phyloP scores from a whole-genome alignment of 805 yeast genomes.

The Kuraishia hungarica region DNA sequence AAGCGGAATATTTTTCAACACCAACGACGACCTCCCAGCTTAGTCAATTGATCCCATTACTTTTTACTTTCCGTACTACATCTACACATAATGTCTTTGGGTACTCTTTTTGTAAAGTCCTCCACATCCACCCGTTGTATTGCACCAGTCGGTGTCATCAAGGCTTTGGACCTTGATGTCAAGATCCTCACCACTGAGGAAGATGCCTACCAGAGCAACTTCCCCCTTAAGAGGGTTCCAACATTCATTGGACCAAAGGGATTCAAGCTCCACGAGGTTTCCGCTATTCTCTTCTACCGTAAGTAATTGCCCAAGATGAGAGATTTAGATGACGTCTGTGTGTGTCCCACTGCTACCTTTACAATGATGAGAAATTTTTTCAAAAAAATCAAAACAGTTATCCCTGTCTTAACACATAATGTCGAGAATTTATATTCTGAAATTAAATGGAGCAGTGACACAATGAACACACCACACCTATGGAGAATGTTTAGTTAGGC shows the following conservation, averaged over 20 bases:
- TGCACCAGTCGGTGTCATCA: conserved; percentile 30
- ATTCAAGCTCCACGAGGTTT: conserved; percentile 58
- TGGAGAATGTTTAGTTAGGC: too few relatives aligned
- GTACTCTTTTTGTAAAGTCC: conserved; percentile 21
- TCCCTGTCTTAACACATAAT: conserved; percentile 77
- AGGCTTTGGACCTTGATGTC: conserved; percentile 53
- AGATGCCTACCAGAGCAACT: conserved; percentile 30
- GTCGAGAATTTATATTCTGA: conserved; percentile 59
- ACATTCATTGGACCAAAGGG: conserved; percentile 67
- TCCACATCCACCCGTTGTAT: conserved; percentile 21
- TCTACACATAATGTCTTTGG: conserved; percentile 23
- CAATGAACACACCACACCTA: conserved; percentile 40
- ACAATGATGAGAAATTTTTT: conserved; percentile 49
- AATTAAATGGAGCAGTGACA: not conserved
- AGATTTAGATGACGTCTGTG: not conserved
- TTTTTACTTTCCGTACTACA: not conserved
- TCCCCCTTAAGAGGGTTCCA: conserved; percentile 64
- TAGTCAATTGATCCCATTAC: too few relatives aligned
- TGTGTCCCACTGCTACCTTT: conserved; percentile 3
- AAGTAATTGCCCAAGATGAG: too few relatives aligned
- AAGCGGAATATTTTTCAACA: not conserved
- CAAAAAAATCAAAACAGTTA: conserved; percentile 56
- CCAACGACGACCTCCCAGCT: too few relatives aligned
- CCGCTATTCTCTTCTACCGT: conserved; percentile 51
- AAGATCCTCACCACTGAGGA: conserved; percentile 18